A percentile compares a stretch with the other conserved stretches of the same genome.
These are phyloP conservation scores for Thelonectria rubi DNA, from an alignment of 2,329 filamentous ascomycete species.

Conservation along the genomic window DNA sequence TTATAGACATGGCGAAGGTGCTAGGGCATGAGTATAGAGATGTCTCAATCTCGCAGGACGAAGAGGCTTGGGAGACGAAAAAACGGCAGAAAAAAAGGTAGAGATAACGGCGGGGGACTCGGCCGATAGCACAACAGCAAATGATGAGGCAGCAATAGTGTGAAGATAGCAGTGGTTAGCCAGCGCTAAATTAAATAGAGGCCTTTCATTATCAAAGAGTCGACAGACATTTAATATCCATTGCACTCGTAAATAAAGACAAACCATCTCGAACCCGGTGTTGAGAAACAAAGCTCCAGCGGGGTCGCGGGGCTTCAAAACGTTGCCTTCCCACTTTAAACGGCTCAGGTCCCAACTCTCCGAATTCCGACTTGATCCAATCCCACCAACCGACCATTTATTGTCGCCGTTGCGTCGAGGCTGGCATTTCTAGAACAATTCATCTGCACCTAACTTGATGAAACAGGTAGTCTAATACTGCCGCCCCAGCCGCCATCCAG, in stretches of 20 bases:
- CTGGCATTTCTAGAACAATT: not conserved
- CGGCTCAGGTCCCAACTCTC: not conserved
- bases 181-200: not conserved
- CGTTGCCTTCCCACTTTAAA: not conserved
- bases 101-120: no score
- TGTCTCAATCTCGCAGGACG: no score
- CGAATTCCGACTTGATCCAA: not conserved
- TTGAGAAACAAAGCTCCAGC: constrained; percentile 12
- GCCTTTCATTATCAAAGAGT: not conserved
- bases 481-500: not conserved
- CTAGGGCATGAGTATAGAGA: no score
- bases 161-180: no score
- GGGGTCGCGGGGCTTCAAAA: constrained; percentile 11
- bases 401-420: not conserved
- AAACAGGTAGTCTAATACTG: not conserved
- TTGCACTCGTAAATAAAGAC: not conserved
- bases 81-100: no score
- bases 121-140: no score
- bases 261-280: not conserved
- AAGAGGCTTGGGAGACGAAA: no score
- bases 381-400: not conserved
- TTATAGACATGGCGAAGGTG: no score
- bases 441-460: not conserved
- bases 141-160: no score
- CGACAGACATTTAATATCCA: not conserved